Base-by-base conservation (phyloP, 441 rosid species). In the Pelargonium fulgidum region DNA sequence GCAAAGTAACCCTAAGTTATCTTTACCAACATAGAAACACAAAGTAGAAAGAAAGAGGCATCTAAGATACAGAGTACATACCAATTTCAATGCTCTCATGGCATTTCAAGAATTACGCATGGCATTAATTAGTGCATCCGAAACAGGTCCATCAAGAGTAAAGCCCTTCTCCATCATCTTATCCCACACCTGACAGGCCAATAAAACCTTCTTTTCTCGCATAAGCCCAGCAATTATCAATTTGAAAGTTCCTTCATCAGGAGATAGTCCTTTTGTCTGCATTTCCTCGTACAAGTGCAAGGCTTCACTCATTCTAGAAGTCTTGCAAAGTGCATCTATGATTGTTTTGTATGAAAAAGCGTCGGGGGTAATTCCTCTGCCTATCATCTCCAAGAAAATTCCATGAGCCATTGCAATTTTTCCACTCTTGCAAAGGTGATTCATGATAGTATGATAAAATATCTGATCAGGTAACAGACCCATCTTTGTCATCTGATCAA, bases 111-210 rank as follows among this genome's bases (percentile, higher is more conserved):
- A 79, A 70, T 67, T 52, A 52, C 19, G 77, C 50, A 82, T 79
- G 62, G 87, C 89, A 63, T 80, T 79, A 65, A 91, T 78, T 52
- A 91, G 88, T 33, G 78, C 80, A 64, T 85, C 94, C 36, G 97
- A 89, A 73, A 84, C 76, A 75, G 83, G 75, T 77, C 80, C 83
- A 70, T 94, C 97, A 73, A 94, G 97, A 47, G 94, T 89, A 75
- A 87, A 89, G 66, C 99, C 97, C 79, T 81, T 88, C 79, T 94
- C 96, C 99, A 94, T 94, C 99, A 94, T 94, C 79, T 86, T 84
- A 85, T 90, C 97, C 99, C 99, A 94, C 69, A 91, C 73, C 78
- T 72, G 80, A 82, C 84, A 88, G 74, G 97, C 99, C 54, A 70
- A 45, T 33, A 86, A 70, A 68, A 86, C 42, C 68, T 85, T 83